Evolutionary conservation across 2,329 filamentous ascomycete species (phyloP).

Genomic region (Aspergillus proliferans): DNA sequence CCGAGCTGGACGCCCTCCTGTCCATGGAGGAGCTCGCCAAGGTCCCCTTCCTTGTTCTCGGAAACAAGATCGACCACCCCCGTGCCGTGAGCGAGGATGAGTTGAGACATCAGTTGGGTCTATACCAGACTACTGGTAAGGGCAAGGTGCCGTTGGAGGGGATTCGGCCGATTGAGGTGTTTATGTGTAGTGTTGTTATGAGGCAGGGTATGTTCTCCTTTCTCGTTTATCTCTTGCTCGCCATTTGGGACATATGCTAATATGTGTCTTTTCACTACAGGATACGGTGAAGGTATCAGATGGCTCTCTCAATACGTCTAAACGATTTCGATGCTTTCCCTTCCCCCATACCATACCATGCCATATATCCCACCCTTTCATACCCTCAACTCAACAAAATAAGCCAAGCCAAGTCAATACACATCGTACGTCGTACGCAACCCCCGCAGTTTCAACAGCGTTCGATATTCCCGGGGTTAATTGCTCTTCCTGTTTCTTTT

Average conservation of each 20-base stretch:
- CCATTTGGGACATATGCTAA: too few relatives aligned
- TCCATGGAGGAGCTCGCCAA: slow-evolving; percentile 95
- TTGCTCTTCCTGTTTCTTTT: too few relatives aligned
- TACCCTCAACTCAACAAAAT: neutral
- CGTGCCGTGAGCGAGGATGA: slow-evolving; percentile 94
- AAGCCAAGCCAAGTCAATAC: too few relatives aligned
- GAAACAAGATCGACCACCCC: slow-evolving; percentile 99
- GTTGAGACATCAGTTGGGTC: slow-evolving; percentile 79
- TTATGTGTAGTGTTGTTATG: slow-evolving; percentile 99
- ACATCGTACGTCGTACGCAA: too few relatives aligned
- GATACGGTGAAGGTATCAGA: slow-evolving; percentile 83
- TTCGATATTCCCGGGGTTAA: too few relatives aligned
- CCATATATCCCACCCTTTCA: too few relatives aligned
- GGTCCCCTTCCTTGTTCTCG: slow-evolving; percentile 91
- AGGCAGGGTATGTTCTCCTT: slow-evolving; percentile 63
- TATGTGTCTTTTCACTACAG: slow-evolving; percentile 29
- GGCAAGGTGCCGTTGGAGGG: slow-evolving; percentile 88
- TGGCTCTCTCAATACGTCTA: slow-evolving; percentile 92
- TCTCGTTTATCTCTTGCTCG: neutral
- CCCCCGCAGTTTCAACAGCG: too few relatives aligned
- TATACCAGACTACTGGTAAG: slow-evolving; percentile 96
- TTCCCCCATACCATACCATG: neutral
- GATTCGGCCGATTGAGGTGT: slow-evolving; percentile 91
- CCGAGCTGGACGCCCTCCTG: slow-evolving; percentile 89
- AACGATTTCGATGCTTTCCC: slow-evolving; percentile 18